Base-by-base conservation (phyloP, 2,329 filamentous ascomycete genomes). In the Dactylonectria macrodidyma region DNA sequence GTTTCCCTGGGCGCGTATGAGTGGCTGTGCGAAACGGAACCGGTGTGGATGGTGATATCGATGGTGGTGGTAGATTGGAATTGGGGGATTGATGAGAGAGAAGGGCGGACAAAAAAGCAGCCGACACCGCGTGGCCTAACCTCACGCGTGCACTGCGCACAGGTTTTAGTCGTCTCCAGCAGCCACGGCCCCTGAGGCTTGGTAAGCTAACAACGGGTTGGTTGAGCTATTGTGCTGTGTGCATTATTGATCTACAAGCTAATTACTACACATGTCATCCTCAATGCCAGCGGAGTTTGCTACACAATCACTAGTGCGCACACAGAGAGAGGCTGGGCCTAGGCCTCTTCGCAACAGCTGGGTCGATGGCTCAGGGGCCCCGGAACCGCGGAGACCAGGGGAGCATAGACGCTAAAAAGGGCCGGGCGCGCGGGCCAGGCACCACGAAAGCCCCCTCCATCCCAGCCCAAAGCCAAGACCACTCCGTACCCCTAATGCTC, bases 351-450 rank as follows among this genome's bases (percentile, higher is more conserved):
- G 33, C 44, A 14, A 7, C 26, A 19, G 61, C 65, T 64, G 64
- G 47, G 36, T 56, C 71, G 65, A 64, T 70, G 66, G 66, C 63
- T 63, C 62, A 72, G 71, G 67, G 73, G 73, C 68, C 52, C 62
- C 71, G 62, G 72, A 70, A 62, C 71, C 51, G 65, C 65, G 66
- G 65, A 68, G 68, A 51, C 62, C 61, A 61, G 58, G 60, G 71
- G 69, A 54, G 12, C 59, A 44, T 54, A 66, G 66, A 59, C 73
- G 68, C 73, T 73, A 65, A 48, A 59, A 54, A 50, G 33, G 50
- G 46, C 50, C 63, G 62, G 66, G 55, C 56, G 71, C 65, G 46
- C 68, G 70, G 73, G 67, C 73, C 63, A 75, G 70, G 70, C 57
- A 73, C 62, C 62, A 71, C 60, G 4, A 30, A 30, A 19, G 19